Percentiles rank a stretch among this genome's conserved stretches.
phyloP scores from a whole-genome alignment of 2,329 filamentous ascomycete species.

The Paracoccidioides lutzii region DNA sequence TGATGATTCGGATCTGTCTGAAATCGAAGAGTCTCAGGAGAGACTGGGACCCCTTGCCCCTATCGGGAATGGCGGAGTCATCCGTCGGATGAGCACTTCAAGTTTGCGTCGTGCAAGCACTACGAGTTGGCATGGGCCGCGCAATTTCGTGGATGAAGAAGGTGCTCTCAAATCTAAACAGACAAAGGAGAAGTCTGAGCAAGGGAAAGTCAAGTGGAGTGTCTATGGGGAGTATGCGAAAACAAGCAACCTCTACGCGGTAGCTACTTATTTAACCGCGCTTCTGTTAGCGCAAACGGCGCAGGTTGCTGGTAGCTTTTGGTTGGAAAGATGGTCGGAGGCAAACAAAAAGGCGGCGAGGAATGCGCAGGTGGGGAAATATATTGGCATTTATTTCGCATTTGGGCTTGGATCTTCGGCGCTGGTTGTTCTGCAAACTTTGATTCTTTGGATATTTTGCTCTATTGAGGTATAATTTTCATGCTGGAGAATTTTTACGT shows the following conservation, averaged over 20 bases:
- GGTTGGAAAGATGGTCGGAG: conserved; percentile 91
- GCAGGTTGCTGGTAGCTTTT: conserved; percentile 72
- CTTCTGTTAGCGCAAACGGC: conserved; percentile 69
- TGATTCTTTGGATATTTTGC: conserved; percentile 98
- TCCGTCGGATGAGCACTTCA: conserved; percentile 54
- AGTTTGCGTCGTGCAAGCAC: conserved; percentile 84
- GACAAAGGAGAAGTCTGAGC: conserved; percentile 74
- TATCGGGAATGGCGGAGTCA: conserved; percentile 51
- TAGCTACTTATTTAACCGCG: conserved; percentile 63
- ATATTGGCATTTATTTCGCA: conserved; percentile 88
- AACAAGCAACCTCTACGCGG: conserved; percentile 78
- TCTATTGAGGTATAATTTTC: conserved; percentile 67
- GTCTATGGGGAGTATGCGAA: conserved; percentile 93
- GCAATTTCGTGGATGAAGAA: conserved; percentile 73
- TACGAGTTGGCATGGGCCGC: conserved; percentile 76
- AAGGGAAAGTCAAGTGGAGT: conserved; percentile 96
- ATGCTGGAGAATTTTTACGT: not conserved
- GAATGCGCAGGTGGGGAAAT: conserved; percentile 73
- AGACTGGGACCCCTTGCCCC: conserved; percentile 61
- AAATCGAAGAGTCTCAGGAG: conserved; percentile 53
- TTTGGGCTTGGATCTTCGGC: conserved; percentile 78
- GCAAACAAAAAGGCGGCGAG: conserved; percentile 52
- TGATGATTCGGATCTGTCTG: conserved; percentile 39
- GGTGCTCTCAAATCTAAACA: conserved; percentile 66
- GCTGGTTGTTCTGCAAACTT: conserved; percentile 78